Base-by-base conservation (phyloP, 2,329 filamentous ascomycete species). In the Ascochyta fabae region DNA sequence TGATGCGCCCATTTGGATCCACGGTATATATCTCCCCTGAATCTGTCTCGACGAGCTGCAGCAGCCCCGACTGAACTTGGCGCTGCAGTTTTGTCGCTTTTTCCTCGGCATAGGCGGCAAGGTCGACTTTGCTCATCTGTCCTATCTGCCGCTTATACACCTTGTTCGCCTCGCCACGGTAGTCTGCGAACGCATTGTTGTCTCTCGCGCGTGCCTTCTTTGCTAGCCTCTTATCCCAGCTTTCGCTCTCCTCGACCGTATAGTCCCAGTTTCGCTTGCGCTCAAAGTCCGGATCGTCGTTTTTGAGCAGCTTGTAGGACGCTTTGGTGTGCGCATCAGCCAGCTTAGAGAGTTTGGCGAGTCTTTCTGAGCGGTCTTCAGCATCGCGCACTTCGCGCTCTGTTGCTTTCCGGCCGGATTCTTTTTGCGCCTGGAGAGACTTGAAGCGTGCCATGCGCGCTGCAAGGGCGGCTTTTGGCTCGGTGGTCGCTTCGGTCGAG, bases 211-310 rank as follows among this genome's bases (percentile, higher is more conserved):
- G 85, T 55, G 86, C 86, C 79, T 92, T 96, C 83, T 96, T 96
- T 70, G 89, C 90, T 75, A 96, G 80, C 29, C 93, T 88, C 79
- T 88, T 89, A 76, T 99, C 95, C 95, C 95, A 99, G 64, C 85
- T 86, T 79, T 97, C 95, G 66, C 87, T 90, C 78, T 99, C 95
- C 62, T 99, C 95, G 6, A 94, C 81, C 0, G 95, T 99, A 91
- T 95, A 99, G 79, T 98, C 95, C 95, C 95, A 99, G 1, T 95
- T 95, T 36, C 95, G 88, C 79, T 98, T 97, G 64, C 95, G 90
- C 82, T 99, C 95, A 71, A 98, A 99, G 75, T 98, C 95, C 51
- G 91, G 92, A 1, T 92, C 88, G 68, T 97, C 92, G 4, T 92
- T 91, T 80, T 96, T 96, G 39, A 97, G 84, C 0, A 99, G 86